A percentile compares a stretch with the other conserved stretches of the same genome.
These are phyloP conservation scores for Podospora conica DNA, from an alignment of 495 filamentous ascomycete genomes.

Conservation along the genomic window DNA sequence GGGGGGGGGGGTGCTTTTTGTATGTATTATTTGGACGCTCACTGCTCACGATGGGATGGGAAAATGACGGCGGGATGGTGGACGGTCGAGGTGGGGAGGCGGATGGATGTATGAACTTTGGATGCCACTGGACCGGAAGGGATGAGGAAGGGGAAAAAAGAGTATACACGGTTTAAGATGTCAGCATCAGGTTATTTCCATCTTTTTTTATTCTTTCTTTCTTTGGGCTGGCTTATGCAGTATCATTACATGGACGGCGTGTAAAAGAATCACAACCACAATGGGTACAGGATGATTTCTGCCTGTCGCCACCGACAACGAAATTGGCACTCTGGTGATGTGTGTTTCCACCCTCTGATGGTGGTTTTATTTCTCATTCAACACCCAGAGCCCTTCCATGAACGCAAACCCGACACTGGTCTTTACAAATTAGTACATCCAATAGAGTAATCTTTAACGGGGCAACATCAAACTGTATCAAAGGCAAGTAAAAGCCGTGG, in stretches of 20 bases:
- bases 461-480: too few species aligned
- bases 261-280: too few species aligned
- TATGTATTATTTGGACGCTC: slow-evolving; percentile 1
- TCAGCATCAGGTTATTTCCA: not conserved
- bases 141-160: not conserved
- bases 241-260: not conserved
- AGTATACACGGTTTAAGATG: not conserved
- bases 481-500: too few species aligned
- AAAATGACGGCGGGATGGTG: too few species aligned
- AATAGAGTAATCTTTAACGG: too few species aligned
- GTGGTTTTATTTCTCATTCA: not conserved
- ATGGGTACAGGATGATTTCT: too few species aligned
- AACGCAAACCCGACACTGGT: too few species aligned
- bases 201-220: not conserved
- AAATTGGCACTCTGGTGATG: not conserved
- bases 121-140: not conserved
- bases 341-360: not conserved
- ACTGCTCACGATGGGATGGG: not conserved
- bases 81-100: not conserved
- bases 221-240: slow-evolving; percentile 4
- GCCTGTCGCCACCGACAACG: too few species aligned
- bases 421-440: too few species aligned
- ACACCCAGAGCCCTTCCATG: too few species aligned
- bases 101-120: not conserved
- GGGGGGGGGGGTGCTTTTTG: not conserved